phyloP scores from a whole-genome alignment of 1,284 basidiomycete species.

The Testicularia cyperi region DNA sequence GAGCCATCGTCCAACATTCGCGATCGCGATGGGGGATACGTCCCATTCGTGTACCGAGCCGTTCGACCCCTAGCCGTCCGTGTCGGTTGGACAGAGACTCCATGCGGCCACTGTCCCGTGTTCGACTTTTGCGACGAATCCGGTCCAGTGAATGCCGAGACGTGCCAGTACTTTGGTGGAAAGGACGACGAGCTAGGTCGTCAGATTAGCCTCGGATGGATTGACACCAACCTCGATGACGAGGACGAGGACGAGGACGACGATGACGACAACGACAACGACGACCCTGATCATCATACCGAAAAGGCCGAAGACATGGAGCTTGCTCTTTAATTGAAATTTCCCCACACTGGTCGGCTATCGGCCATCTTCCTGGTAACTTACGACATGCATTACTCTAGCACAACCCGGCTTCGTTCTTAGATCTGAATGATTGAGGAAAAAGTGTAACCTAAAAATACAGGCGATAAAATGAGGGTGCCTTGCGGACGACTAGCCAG shows the following conservation, averaged over 20 bases:
- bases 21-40: constrained; percentile 7
- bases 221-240: constrained; percentile 19
- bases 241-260: constrained; percentile 24
- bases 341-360: too few species aligned
- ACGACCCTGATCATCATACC: too few species aligned
- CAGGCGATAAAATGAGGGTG: too few species aligned
- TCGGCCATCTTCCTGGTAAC: too few species aligned
- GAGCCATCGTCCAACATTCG: constrained; percentile 10
- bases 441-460: too few species aligned
- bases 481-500: too few species aligned
- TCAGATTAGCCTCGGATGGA: constrained; percentile 30
- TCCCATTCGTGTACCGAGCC: constrained; percentile 47
- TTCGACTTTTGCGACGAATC: constrained; percentile 50
- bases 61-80: constrained; percentile 31
- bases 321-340: too few species aligned
- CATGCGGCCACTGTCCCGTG: constrained; percentile 54
- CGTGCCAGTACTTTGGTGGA: constrained; percentile 46
- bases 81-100: constrained; percentile 47
- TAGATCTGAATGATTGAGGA: too few species aligned
- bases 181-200: constrained; percentile 32
- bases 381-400: too few species aligned
- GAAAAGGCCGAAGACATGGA: too few species aligned
- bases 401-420: too few species aligned
- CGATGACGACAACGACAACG: constrained; percentile 2
- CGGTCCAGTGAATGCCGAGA: constrained; percentile 51